Evolutionary conservation across 495 filamentous ascomycete species (phyloP).

Genomic region (Xylaria flabelliformis): DNA sequence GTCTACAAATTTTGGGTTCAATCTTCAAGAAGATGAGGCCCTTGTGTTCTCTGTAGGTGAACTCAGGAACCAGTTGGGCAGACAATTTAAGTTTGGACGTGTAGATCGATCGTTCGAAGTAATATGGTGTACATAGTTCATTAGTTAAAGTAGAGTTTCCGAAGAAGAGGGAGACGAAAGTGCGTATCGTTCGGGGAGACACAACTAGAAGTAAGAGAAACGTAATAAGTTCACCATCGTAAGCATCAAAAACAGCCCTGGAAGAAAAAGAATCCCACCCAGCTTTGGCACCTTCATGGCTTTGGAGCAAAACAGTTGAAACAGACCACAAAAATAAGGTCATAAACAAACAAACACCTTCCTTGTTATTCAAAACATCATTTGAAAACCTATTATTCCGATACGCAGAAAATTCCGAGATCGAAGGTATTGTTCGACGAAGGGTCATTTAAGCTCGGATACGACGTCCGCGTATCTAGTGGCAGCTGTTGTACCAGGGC

Average conservation of each 20-base stretch:
- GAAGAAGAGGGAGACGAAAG: background rate
- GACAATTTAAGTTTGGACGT: background rate
- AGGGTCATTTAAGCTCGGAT: background rate
- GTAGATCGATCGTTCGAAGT: background rate
- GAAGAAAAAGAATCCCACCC: background rate
- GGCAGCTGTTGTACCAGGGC: background rate
- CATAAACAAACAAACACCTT: background rate
- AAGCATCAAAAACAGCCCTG: background rate
- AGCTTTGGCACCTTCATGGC: background rate
- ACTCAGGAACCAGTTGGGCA: background rate
- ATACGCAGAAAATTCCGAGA: background rate
- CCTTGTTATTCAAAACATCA: background rate
- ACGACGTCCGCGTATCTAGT: constrained; percentile 1
- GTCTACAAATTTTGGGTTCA: background rate
- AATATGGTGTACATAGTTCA: background rate
- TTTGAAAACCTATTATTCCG: background rate
- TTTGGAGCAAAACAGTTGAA: background rate
- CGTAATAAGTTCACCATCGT: background rate
- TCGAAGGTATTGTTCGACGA: background rate
- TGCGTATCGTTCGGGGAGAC: background rate
- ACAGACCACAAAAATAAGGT: background rate
- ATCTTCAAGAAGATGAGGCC: background rate
- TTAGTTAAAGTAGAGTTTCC: background rate
- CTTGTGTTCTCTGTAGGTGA: background rate
- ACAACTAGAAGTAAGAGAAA: background rate